Base-by-base conservation (phyloP, 225 moss, liverwort and hornwort genomes). In the Sphagnum contortum region DNA sequence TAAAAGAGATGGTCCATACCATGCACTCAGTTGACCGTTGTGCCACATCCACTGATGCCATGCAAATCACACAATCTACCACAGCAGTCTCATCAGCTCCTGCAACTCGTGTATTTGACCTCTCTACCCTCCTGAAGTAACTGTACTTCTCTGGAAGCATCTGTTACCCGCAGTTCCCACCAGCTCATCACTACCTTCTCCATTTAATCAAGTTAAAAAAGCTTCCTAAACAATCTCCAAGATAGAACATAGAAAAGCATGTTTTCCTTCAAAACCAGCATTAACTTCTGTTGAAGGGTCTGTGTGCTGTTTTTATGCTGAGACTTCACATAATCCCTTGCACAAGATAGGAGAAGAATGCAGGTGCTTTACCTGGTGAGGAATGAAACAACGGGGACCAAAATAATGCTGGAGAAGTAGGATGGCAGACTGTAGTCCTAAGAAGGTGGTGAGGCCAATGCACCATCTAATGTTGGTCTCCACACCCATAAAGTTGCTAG, bases 381-480 rank as follows among this genome's bases (percentile, higher is more conserved):
- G 94, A 74, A 95, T 91, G 72, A 95, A 95, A 76, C 91, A 95
- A 45, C 91, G 86, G 51, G 94, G 89, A 57, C 94, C 94, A 71
- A 88, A 81, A 63, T 88, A 95, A 74, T 95, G 91, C 81, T 95
- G 94, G 9, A 95, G 73, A 47, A 95, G 91, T 48, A 95, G 89
- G 50, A 95, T 72, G 64, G 76, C 86, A 66, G 94, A 91, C 71
- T 95, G 94, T 51, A 78, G 66, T 55, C 75, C 77, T 70, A 89
- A 74, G 73, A 95, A 91, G 45, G 74, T 68, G 9, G 81, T 75
- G 7, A 95, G 82, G 61, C 89, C 87, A 50, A 91, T 68, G 69
- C 94, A 95, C 94, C 94, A 95, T 65, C 76, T 84, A 51, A 86
- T 61, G 65, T 82, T 91, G 69, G 84, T 88, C 67, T 91, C 84